Base-by-base conservation (phyloP, 495 filamentous ascomycete genomes). In the Tirmania nivea region DNA sequence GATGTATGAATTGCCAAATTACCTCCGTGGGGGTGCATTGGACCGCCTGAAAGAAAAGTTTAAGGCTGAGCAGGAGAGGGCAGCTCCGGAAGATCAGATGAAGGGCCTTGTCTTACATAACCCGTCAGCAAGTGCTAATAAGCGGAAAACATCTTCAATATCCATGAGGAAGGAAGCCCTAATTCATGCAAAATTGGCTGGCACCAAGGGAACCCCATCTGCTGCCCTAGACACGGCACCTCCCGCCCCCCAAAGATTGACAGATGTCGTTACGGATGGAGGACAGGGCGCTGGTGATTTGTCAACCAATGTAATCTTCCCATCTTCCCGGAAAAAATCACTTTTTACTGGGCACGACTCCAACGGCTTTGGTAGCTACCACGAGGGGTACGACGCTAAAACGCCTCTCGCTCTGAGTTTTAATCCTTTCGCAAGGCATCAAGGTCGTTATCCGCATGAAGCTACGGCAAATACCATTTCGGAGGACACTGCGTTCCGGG, bases 91-190 rank as follows among this genome's bases (percentile, higher is more conserved):
- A 6, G 89, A 97, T 54, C 73, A 79, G 17, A 81, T 78, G 56
- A 96, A 96, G 67, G 90, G 92, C 14, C 96, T 97, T 60, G 92
- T 92, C 8, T 70, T 97, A 35, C 92, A 96, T 64, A 97, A 97
- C 58, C 78, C 81, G 0, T 54, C 53, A 10, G 58, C 73, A 2
- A 76, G 73, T 14, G 72, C 74, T 25, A 71, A 73, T 47, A 75
- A 77, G 45, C 77, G 81, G 57, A 75, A 76, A 56, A 75, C 83
- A 47, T 86, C 88, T 3, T 83, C 78, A 56, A 80, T 76, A 19
- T 78, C 75, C 47, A 69, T 94, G 2, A 71, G 87, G 49, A 94
- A 86, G 61, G 89, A 93, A 54, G 83, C 83, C 25, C 75, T 77
- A n/a, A 63, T 84, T 34, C 82, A 90, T 55, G 74, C 78, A 20